A percentile compares a stretch with the other conserved stretches of the same genome.
phyloP scores from a whole-genome alignment of 192 early-diverging fungal species.

The Coemansia sp. region DNA sequence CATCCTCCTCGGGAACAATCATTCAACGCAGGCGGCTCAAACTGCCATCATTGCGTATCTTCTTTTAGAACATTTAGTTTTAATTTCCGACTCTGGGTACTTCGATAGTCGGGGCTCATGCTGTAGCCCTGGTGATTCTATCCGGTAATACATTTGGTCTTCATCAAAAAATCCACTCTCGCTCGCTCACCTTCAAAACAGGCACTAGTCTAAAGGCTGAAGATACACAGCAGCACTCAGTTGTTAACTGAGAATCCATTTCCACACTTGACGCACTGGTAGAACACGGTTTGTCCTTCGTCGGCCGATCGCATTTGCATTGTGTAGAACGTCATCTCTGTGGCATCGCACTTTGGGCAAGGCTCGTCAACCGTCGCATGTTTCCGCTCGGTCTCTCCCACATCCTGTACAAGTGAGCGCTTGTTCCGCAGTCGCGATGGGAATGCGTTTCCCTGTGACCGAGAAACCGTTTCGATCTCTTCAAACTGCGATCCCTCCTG shows the following conservation, averaged over 20 bases:
- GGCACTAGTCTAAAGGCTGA: too few relatives aligned
- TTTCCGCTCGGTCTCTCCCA: slow-evolving; percentile 45
- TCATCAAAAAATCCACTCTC: too few relatives aligned
- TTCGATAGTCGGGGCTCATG: too few relatives aligned
- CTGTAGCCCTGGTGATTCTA: too few relatives aligned
- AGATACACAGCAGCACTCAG: too few relatives aligned
- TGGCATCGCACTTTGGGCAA: slow-evolving; percentile 90
- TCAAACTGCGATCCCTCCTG: slow-evolving; percentile 70
- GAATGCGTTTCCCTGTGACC: slow-evolving; percentile 73
- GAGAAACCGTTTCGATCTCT: slow-evolving; percentile 77
- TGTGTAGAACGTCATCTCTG: slow-evolving; percentile 95
- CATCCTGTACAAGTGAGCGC: slow-evolving; percentile 64
- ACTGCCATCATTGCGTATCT: too few relatives aligned
- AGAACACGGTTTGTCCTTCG: slow-evolving; percentile 99
- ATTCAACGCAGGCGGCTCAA: too few relatives aligned
- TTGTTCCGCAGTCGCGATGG: slow-evolving; percentile 72
- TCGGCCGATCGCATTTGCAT: slow-evolving; percentile 97
- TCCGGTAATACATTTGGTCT: too few relatives aligned
- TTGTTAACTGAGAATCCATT: slow-evolving; percentile 59
- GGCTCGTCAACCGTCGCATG: slow-evolving; percentile 81
- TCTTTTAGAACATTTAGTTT: too few relatives aligned
- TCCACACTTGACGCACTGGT: slow-evolving; percentile 94
- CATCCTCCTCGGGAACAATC: too few relatives aligned
- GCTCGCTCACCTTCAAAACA: too few relatives aligned
- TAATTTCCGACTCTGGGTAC: too few relatives aligned